These are phyloP conservation scores for Trichoderma simmonsii DNA, from an alignment of 2,329 filamentous ascomycete species.

Conservation along the genomic window DNA sequence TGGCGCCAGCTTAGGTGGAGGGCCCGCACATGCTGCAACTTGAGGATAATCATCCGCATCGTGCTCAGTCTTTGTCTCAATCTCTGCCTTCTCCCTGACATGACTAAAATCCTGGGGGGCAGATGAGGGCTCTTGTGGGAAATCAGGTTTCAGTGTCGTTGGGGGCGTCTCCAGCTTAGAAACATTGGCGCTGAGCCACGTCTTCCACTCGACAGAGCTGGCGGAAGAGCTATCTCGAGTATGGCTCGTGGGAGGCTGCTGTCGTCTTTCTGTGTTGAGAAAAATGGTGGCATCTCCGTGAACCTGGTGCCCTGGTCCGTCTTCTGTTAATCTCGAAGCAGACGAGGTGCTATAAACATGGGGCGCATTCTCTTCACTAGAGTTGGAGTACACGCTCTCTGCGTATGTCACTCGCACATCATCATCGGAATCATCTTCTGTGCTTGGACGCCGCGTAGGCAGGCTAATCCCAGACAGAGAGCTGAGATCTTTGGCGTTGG, in stretches of 20 bases:
- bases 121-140: slow-evolving; percentile 1
- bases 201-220: slow-evolving; percentile 55
- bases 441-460: slow-evolving; percentile 40
- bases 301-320: neutral
- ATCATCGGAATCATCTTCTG: slow-evolving; percentile 37
- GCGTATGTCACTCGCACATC: slow-evolving; percentile 39
- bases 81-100: slow-evolving; percentile 49
- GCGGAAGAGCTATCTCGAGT: slow-evolving; percentile 40
- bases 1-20: slow-evolving; percentile 3
- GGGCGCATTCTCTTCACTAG: slow-evolving; percentile 25
- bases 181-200: slow-evolving; percentile 51
- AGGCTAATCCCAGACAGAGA: slow-evolving; percentile 41
- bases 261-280: slow-evolving; percentile 17
- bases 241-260: slow-evolving; percentile 21
- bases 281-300: slow-evolving; percentile 19
- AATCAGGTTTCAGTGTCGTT: slow-evolving; percentile 18
- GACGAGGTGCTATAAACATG: neutral
- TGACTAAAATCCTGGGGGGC: slow-evolving; percentile 35
- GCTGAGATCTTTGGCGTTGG: slow-evolving; percentile 38
- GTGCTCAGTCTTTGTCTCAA: slow-evolving; percentile 49
- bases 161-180: slow-evolving; percentile 41
- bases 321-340: neutral
- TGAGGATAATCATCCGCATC: slow-evolving; percentile 19
- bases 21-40: neutral
- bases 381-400: slow-evolving; percentile 49